Evolutionary conservation across 2,329 filamentous ascomycete genomes (phyloP).

Genomic region (Fusarium marasasianum): DNA sequence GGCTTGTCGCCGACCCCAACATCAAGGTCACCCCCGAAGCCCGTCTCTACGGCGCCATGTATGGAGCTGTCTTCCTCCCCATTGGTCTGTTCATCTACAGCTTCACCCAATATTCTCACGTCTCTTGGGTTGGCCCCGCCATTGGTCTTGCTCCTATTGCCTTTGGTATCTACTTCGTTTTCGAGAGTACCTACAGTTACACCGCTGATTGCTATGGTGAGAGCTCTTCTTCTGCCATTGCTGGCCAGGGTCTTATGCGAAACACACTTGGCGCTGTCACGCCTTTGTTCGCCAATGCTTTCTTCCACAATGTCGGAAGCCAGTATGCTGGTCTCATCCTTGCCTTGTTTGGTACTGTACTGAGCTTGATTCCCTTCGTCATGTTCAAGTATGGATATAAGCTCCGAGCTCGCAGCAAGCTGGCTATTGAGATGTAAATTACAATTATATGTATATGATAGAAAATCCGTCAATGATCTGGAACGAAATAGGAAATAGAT

Average conservation of each 20-base stretch:
- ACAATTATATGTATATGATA: background rate
- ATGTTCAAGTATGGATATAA: constrained; percentile 37
- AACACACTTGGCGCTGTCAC: constrained; percentile 36
- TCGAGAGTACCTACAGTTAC: constrained; percentile 37
- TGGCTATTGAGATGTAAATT: constrained; percentile 30
- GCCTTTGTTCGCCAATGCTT: constrained; percentile 33
- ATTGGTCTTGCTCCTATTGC: constrained; percentile 35
- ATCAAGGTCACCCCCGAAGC: constrained; percentile 36
- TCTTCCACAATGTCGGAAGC: constrained; percentile 36
- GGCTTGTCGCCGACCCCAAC: constrained; percentile 25
- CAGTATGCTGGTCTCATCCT: constrained; percentile 35
- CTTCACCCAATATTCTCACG: constrained; percentile 29
- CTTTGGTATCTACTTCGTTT: constrained; percentile 36
- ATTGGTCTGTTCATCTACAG: constrained; percentile 37
- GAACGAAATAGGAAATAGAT: background rate
- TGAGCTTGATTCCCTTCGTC: constrained; percentile 35
- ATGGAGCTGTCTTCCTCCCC: constrained; percentile 34
- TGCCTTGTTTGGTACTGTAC: constrained; percentile 26
- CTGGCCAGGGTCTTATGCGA: constrained; percentile 34
- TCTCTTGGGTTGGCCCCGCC: constrained; percentile 31
- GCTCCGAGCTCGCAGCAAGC: constrained; percentile 33
- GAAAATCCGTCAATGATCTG: background rate
- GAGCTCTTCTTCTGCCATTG: constrained; percentile 34
- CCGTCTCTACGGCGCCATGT: constrained; percentile 36
- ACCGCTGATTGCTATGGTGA: constrained; percentile 36